Base-by-base conservation (phyloP, 495 filamentous ascomycete species). In the Cladorrhinum samala region DNA sequence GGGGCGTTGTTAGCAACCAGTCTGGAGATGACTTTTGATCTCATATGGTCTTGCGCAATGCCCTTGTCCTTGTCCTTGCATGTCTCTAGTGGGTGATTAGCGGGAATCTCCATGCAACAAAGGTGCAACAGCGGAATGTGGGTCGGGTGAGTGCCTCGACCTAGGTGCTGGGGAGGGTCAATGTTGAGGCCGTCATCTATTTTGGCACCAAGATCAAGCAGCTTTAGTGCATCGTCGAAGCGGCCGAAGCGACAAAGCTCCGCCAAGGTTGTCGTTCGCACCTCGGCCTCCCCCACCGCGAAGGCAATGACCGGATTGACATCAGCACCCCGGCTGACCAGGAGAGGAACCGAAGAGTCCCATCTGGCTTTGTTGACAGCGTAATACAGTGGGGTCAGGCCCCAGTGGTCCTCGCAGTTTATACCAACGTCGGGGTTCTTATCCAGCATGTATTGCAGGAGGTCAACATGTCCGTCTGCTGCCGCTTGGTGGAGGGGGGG, bases 201-300 rank as follows among this genome's bases (percentile, higher is more conserved):
- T 23, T 53, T 16, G 37, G 54, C 57, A 9, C 57, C 57, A 9
- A 60, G 40, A 4, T 60, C 50, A 0, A 57, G 16, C 44, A 60
- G 41, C 16, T 46, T 41, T 5, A 41, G 2, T 9, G 54, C 57
- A 33, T 33, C 40, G 8, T 40, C 44, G n/a, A 54, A 58, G 5
- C 33, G 50, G 21, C 55, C 55, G 14, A 58, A 24, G 8, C 47
- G 33, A 27, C 55, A 58, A 3, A 50, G 44, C 27, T 58, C 55
- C 1, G 50, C 55, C 14, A 58, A 45, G 6, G 25, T 3, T 4
- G 50, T 58, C 16, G 45, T 57, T 11, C 33, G n/a, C 19, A 57
- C 17, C 25, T 23, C 11, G 17, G 13, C 42, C 20, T 9, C 20
- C 13, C 42, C 42, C 17, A 45, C 18, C 30, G 17, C 33, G 41